phyloP scores from a whole-genome alignment of 352 stramenopile genomes.

The Blastocystis sp. region DNA sequence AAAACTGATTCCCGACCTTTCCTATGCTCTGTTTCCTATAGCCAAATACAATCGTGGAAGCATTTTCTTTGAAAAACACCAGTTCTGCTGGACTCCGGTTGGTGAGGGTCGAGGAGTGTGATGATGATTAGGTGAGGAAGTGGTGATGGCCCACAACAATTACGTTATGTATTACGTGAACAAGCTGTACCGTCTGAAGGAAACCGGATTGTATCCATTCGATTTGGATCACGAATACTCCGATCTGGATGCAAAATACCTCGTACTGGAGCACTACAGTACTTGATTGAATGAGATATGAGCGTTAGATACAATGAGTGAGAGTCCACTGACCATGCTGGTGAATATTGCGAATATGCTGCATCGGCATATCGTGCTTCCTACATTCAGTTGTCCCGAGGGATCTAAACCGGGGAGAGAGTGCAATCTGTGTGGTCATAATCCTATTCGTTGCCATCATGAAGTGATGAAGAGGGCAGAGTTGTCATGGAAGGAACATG shows the following conservation, averaged over 20 bases:
- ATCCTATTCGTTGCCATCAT: background rate
- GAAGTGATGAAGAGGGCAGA: background rate
- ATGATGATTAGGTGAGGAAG: background rate
- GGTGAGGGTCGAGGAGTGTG: background rate
- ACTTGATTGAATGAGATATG: background rate
- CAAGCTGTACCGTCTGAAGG: conserved; percentile 6
- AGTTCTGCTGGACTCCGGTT: background rate
- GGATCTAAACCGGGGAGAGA: too few species aligned
- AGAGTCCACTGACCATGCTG: background rate
- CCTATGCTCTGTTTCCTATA: background rate
- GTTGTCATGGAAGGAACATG: conserved; percentile 32
- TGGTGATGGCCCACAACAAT: conserved; percentile 28
- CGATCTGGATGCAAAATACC: background rate
- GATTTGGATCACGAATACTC: conserved; percentile 18
- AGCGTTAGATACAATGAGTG: background rate
- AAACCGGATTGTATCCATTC: background rate
- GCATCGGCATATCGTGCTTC: conserved; percentile 16
- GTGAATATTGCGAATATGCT: background rate
- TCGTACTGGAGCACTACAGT: background rate
- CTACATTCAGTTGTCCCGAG: background rate
- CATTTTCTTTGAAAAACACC: background rate
- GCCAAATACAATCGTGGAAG: background rate
- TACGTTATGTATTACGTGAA: conserved; percentile 18
- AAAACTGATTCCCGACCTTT: background rate
- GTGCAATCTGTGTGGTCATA: background rate